phyloP scores from a whole-genome alignment of 352 stramenopile species.

The Globisporangium barbulae region DNA sequence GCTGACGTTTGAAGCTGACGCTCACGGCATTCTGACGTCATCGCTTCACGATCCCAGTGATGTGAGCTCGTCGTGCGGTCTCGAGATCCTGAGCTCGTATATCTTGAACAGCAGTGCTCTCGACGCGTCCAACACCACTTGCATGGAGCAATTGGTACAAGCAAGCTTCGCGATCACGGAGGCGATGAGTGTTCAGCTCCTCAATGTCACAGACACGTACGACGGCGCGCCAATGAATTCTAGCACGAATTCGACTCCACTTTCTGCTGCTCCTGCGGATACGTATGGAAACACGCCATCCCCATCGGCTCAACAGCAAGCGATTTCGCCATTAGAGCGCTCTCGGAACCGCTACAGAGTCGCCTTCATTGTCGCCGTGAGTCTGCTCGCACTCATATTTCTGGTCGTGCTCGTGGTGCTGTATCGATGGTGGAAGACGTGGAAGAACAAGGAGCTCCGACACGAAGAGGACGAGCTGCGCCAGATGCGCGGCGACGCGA shows the following conservation, averaged over 20 bases:
- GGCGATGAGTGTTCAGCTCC: slow-evolving; percentile 7
- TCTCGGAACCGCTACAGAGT: slow-evolving; percentile 27
- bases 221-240: neutral
- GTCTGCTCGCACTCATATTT: slow-evolving; percentile 14
- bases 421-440: slow-evolving; percentile 10
- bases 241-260: neutral
- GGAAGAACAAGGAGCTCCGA: slow-evolving; percentile 18
- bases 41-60: neutral
- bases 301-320: neutral
- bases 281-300: neutral
- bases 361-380: slow-evolving; percentile 29
- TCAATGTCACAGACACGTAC: slow-evolving; percentile 1
- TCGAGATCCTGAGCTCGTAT: slow-evolving; percentile 8
- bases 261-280: neutral
- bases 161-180: slow-evolving; percentile 5
- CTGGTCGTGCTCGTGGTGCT: slow-evolving; percentile 8
- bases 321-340: slow-evolving; percentile 21
- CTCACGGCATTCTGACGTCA: neutral
- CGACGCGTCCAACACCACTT: neutral
- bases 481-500: slow-evolving; percentile 36
- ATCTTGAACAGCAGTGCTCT: neutral
- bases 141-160: neutral
- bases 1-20: neutral
- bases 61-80: slow-evolving; percentile 1
- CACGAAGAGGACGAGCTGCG: slow-evolving; percentile 34